Conservation (phyloP, 257 asterid genomes). For the Dorcoceras hygrometricum region DNA sequence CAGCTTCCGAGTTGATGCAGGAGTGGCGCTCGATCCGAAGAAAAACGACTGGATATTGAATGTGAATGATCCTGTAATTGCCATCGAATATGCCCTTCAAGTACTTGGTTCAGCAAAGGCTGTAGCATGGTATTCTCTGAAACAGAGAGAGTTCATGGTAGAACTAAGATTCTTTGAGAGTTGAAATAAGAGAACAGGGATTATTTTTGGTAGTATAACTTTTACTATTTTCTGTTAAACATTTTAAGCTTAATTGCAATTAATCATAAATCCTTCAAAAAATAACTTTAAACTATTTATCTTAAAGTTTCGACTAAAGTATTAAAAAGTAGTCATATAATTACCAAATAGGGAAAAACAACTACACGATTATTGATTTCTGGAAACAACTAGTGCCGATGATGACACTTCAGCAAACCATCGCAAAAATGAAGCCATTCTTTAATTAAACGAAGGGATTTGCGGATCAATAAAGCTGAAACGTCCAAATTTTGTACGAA, state of each 20-base stretch:
- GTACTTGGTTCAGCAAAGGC: conserved; percentile 89
- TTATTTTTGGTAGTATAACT: background rate
- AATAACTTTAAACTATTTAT: background rate
- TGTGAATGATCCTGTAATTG: conserved; percentile 59
- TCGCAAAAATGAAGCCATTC: too few relatives aligned
- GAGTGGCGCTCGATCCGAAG: conserved; percentile 49
- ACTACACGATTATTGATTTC: too few relatives aligned
- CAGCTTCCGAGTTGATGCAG: conserved; percentile 75
- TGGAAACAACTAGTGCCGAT: background rate
- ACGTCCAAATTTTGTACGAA: background rate
- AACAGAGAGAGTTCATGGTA: conserved; percentile 72
- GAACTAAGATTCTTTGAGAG: conserved; percentile 76
- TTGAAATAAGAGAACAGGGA: conserved; percentile 11
- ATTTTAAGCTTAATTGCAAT: background rate
- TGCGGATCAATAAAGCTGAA: too few relatives aligned
- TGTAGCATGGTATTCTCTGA: conserved; percentile 80
- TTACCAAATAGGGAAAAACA: too few relatives aligned
- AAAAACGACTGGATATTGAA: conserved; percentile 36
- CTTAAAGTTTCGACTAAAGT: background rate
- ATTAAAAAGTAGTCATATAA: too few relatives aligned
- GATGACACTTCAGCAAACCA: background rate
- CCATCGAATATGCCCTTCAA: conserved; percentile 72
- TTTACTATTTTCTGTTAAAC: background rate
- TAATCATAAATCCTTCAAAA: too few relatives aligned
- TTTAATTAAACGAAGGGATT: too few relatives aligned